Base-by-base conservation (phyloP, 2,329 filamentous ascomycete genomes). In the Hypoxylon sp. region DNA sequence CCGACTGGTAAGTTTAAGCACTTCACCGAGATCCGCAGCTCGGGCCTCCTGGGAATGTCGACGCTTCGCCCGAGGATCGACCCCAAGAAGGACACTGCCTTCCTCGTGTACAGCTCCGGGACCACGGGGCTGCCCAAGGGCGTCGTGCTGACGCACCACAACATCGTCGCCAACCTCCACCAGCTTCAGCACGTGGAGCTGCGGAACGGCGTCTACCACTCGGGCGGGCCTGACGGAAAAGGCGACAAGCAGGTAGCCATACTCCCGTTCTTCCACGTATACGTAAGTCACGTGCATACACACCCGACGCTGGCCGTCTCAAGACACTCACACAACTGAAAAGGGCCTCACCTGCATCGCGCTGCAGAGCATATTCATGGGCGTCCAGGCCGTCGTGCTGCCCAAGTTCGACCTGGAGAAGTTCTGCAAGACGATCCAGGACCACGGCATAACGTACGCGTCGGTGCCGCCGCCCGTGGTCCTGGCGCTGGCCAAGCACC, bases 51-150 rank as follows among this genome's bases (percentile, higher is more conserved):
- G 45, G 36, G 50, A 3, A 26, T 60, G 4, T 26, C 56, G 4
- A 46, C 50, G 46, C 26, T 44, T 4, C 82, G 88, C 59, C 92
- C 71, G 85, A 87, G 24, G 85, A 86, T 93, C 53, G 83, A 91
- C 50, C 87, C 92, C 0, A 83, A 85, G 51, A 89, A 88, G 61
- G 93, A 97, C 75, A 77, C 96, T 24, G 91, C 93, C 0, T 97
- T 96, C 73, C 79, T 97, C 61, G 93, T 96, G 0, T 97, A 97
- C 78, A 93, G 90, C 51, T 94, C 91, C 6, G 95, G 95, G 6
- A 98, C 95, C 0, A 97, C 95, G 0, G 95, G 95, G 1, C 81
- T 93, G 52, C 94, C 95, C 0, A 98, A 98, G 78, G 95, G 94
- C 14, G 95, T 97, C 12, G 91, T 93, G 86, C 83, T 97, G 30